Percentiles rank a stretch among this genome's conserved stretches.
phyloP scores from a whole-genome alignment of 257 asterid species.

The Solanum virginianum region DNA sequence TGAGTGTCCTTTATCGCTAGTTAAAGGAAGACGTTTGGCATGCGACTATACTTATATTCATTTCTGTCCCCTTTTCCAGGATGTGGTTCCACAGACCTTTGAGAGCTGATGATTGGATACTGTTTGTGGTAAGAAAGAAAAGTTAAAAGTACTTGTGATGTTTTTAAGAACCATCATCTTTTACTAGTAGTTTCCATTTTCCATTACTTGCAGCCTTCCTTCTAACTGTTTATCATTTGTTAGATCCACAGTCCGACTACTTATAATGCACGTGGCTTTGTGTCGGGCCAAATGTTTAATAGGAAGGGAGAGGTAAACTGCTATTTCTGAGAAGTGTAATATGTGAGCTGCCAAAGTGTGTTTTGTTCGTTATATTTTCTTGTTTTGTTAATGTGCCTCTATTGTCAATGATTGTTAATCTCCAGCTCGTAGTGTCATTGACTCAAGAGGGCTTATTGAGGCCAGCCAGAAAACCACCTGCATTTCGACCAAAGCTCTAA shows the following conservation, averaged over 20 bases:
- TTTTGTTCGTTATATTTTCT: neutral
- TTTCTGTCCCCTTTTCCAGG: conserved; percentile 27
- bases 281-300: conserved; percentile 69
- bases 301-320: conserved; percentile 68
- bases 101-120: conserved; percentile 95
- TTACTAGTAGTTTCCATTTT: neutral
- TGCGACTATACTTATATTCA: neutral
- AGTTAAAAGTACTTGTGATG: neutral
- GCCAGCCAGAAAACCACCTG: conserved; percentile 15
- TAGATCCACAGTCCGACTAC: conserved; percentile 80
- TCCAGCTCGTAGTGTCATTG: conserved; percentile 63
- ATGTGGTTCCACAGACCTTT: conserved; percentile 92
- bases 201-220: neutral
- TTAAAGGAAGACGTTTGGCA: neutral
- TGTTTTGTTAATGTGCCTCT: neutral
- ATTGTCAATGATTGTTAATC: neutral
- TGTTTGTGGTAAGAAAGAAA: conserved; percentile 63
- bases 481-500: conserved; percentile 43
- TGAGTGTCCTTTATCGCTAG: neutral
- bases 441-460: conserved; percentile 93
- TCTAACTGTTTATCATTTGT: neutral
- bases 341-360: neutral
- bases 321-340: neutral
- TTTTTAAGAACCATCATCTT: neutral
- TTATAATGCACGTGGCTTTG: conserved; percentile 74